These are phyloP conservation scores for Dissophora ornata DNA, from an alignment of 192 early-diverging fungal species.

Conservation along the genomic window DNA sequence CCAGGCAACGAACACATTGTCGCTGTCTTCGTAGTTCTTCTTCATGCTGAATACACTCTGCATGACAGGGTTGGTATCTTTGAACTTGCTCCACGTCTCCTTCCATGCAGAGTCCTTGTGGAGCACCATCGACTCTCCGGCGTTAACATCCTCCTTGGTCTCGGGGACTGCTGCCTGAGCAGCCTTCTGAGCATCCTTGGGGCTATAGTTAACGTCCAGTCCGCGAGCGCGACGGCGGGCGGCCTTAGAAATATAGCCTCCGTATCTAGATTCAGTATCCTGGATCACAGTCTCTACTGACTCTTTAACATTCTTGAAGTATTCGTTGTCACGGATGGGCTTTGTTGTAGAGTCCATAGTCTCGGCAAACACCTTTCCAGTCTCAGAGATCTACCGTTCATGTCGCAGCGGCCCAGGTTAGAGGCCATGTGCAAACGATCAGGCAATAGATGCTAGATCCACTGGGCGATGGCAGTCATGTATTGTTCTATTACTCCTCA, in stretches of 20 bases:
- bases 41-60: constrained; percentile 81
- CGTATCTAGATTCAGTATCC: constrained; percentile 76
- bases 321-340: constrained; percentile 74
- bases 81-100: constrained; percentile 93
- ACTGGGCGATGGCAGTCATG: too few species aligned
- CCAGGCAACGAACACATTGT: constrained; percentile 84
- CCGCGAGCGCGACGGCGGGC: constrained; percentile 68
- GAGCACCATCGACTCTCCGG: constrained; percentile 81
- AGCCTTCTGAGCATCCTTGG: constrained; percentile 50
- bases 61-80: constrained; percentile 87
- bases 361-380: constrained; percentile 72
- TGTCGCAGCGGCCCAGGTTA: neutral
- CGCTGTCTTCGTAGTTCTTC: constrained; percentile 88
- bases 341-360: constrained; percentile 72
- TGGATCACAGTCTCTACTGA: constrained; percentile 76
- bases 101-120: constrained; percentile 91
- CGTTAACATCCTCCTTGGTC: constrained; percentile 52
- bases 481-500: too few species aligned
- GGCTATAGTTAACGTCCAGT: constrained; percentile 36
- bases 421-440: neutral
- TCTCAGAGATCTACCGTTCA: constrained; percentile 65
- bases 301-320: constrained; percentile 71
- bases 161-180: constrained; percentile 53
- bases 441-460: too few species aligned
- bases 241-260: constrained; percentile 82